Conservation (phyloP, 768 basidiomycete species). For the Lactarius deliciosus region DNA sequence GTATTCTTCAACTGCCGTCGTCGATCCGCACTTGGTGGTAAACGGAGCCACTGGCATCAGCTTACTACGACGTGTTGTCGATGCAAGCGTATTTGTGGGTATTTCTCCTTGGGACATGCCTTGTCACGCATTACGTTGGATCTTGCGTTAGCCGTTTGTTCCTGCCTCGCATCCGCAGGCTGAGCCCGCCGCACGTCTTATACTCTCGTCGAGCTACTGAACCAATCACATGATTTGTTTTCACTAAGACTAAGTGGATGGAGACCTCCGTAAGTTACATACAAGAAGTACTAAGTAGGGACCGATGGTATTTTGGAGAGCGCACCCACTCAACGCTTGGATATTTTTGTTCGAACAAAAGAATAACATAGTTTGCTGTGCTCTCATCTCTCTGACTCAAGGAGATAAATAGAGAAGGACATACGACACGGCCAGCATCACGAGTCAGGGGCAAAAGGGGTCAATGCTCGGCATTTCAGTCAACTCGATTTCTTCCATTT, state of each 20-base stretch:
- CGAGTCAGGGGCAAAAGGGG: neutral
- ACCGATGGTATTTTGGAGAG: no score
- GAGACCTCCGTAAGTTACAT: no score
- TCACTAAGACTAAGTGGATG: no score
- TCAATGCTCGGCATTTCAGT: neutral
- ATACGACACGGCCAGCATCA: neutral
- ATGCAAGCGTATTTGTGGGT: constrained; percentile 34
- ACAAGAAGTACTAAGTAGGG: no score
- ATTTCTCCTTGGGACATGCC: neutral
- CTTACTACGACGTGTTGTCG: constrained; percentile 36
- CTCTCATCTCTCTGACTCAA: neutral
- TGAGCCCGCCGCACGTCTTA: neutral
- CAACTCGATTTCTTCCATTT: neutral
- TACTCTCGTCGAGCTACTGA: neutral
- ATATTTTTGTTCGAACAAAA: neutral
- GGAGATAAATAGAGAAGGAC: neutral
- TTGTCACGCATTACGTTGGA: neutral
- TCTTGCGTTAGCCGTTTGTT: constrained; percentile 1
- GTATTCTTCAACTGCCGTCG: constrained; percentile 22
- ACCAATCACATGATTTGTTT: neutral
- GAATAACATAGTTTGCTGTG: neutral
- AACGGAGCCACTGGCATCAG: constrained; percentile 37
- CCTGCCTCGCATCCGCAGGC: constrained; percentile 7
- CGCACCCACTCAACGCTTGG: no score
- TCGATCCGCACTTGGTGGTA: constrained; percentile 37